Conservation (phyloP, 768 basidiomycete genomes). For the Tylopilus sp. region DNA sequence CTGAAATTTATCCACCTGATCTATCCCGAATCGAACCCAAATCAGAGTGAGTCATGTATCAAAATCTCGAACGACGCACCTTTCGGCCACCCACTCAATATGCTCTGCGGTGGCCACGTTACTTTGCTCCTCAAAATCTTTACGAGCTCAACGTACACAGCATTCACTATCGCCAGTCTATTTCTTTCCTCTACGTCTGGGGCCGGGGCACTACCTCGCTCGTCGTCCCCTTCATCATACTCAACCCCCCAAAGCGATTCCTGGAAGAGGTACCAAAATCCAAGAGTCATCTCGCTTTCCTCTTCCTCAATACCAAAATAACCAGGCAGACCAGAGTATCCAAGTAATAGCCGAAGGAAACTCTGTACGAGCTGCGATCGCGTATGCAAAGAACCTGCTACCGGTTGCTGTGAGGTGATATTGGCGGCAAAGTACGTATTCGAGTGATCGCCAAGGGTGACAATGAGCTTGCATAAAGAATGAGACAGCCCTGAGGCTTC, state of each 20-base stretch:
- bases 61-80: constrained; percentile 41
- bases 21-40: constrained; percentile 35
- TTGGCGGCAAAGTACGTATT: constrained; percentile 70
- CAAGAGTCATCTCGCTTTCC: constrained; percentile 81
- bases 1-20: constrained; percentile 76
- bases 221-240: constrained; percentile 40
- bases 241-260: constrained; percentile 78
- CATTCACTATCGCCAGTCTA: constrained; percentile 58
- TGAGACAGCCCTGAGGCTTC: constrained; percentile 54
- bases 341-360: constrained; percentile 67
- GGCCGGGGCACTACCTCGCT: constrained; percentile 17
- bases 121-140: constrained; percentile 68
- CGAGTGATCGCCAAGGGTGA: constrained; percentile 84
- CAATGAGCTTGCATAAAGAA: constrained; percentile 77
- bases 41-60: not conserved
- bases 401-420: constrained; percentile 47
- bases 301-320: constrained; percentile 83
- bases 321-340: constrained; percentile 72
- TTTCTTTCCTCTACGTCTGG: constrained; percentile 31
- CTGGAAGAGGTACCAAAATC: constrained; percentile 90
- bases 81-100: constrained; percentile 56
- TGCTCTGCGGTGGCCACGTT: constrained; percentile 56
- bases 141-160: constrained; percentile 78
- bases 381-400: constrained; percentile 36
- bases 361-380: constrained; percentile 58